Evolutionary conservation across 2,329 filamentous ascomycete genomes (phyloP), one percentile per base, ranked within the genome.

Genomic region (Ophiognomonia clavigignenti-juglandacearum): DNA sequence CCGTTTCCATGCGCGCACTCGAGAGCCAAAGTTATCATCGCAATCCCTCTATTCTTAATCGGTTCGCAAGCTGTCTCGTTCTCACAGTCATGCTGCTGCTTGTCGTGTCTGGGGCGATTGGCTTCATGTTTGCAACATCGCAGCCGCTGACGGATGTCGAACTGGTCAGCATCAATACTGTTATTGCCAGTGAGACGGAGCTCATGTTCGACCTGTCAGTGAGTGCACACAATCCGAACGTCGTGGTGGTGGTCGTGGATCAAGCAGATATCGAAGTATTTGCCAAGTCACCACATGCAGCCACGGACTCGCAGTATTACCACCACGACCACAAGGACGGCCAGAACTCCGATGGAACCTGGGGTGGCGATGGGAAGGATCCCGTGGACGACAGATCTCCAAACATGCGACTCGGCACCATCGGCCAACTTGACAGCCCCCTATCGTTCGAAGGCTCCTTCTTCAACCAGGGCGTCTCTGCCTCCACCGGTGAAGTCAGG

Each of bases 161-260:
- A 54, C 80, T 97, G 37, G 73, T 85, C 46, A 83, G 85, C 53
- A 89, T 98, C 55, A 82, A 86, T 57, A 95, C 96, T 56, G 89
- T 98, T 20, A 78, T 97, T 40, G 91, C 91, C 3, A 96, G 88
- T 57, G 88, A 96, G 64, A 88, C 96, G 64, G 91, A 97, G 63
- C 77, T 98, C 35, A 96, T 98, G 81, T 79, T 97, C 59, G 92
- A 98, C 64, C 70, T 98, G 40, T 82, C 88, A 18, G 88, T 98
- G 50, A 82, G 82, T 56, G 93, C 92, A 1, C 76, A 92, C 57
- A 98, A 98, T 62, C 91, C 92, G 1, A 98, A 97, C 57, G 83
- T 96, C 34, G 86, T 97, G 32, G 83, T 89, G 2, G 86, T 98
- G 35, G 86, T 86, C 3, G 82, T 98, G 31, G 83, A 87, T 53